A percentile compares a stretch with the other conserved stretches of the same genome.
Conservation (phyloP, 2,329 filamentous ascomycete genomes). For the Exophiala sp. region DNA sequence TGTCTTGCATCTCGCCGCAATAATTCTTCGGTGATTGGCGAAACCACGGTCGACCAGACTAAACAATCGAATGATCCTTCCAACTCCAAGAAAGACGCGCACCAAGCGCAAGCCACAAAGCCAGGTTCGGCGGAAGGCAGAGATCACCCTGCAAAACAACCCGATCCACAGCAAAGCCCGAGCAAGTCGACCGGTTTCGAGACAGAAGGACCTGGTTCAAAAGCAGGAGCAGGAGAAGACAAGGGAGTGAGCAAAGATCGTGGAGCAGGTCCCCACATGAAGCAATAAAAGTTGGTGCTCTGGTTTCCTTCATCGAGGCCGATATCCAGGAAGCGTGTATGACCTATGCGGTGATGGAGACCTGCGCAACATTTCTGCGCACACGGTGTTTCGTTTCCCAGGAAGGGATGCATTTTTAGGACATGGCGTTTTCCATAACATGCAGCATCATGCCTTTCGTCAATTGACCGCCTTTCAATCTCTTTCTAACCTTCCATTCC, state of each 20-base stretch:
- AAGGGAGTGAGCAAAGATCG: background rate
- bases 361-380: too few relatives aligned
- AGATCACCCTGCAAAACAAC: conserved; percentile 10
- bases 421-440: too few relatives aligned
- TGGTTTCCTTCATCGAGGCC: background rate
- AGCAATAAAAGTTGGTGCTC: background rate
- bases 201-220: conserved; percentile 4
- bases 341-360: too few relatives aligned
- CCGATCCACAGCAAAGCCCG: conserved; percentile 10
- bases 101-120: background rate
- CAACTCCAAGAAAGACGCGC: conserved; percentile 1
- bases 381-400: too few relatives aligned
- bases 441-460: too few relatives aligned
- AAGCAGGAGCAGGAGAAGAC: conserved; percentile 1
- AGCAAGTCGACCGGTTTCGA: conserved; percentile 6
- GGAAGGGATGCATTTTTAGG: too few relatives aligned
- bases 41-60: conserved; percentile 5
- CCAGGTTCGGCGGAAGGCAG: background rate
- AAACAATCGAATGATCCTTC: conserved; percentile 4
- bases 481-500: too few relatives aligned
- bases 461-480: too few relatives aligned
- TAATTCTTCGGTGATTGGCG: background rate
- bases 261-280: background rate
- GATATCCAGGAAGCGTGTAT: too few relatives aligned
- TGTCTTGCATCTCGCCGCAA: background rate